Evolutionary conservation across 306 rosid species (phyloP).

Genomic region (Castanea mollissima): DNA sequence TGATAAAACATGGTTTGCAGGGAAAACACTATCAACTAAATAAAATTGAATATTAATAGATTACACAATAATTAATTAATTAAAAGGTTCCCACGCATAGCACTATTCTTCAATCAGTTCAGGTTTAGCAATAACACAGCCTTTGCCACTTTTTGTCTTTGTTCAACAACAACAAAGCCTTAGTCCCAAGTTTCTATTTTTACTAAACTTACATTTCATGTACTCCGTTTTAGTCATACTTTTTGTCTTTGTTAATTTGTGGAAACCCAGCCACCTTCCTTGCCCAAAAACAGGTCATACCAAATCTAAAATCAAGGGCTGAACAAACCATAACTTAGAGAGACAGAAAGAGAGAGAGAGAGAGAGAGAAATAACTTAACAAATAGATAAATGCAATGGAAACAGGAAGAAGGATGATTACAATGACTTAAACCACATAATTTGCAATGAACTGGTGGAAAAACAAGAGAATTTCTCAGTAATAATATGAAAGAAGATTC

Average conservation of each 20-base stretch:
- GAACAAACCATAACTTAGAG: neutral
- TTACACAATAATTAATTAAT: no score
- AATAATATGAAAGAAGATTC: neutral
- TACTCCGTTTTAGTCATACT: neutral
- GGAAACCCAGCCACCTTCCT: neutral
- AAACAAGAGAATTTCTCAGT: neutral
- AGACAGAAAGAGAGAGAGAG: neutral
- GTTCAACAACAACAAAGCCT: neutral
- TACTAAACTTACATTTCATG: no score
- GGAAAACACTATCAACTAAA: neutral
- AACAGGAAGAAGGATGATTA: neutral
- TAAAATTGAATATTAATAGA: neutral
- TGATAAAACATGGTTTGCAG: neutral
- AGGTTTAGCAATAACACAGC: neutral
- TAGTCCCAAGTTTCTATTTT: no score
- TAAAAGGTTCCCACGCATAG: no score
- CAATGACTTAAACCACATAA: neutral
- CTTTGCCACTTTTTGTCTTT: neutral
- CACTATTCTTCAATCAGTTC: neutral
- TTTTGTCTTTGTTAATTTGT: neutral
- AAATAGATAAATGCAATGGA: neutral
- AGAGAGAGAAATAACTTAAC: neutral
- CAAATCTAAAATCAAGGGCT: neutral
- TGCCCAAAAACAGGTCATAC: neutral
- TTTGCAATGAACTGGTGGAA: neutral